Evolutionary conservation across 2,329 filamentous ascomycete genomes (phyloP), one percentile per base, ranked within the genome.

Genomic region (Metarhizium anisopliae): DNA sequence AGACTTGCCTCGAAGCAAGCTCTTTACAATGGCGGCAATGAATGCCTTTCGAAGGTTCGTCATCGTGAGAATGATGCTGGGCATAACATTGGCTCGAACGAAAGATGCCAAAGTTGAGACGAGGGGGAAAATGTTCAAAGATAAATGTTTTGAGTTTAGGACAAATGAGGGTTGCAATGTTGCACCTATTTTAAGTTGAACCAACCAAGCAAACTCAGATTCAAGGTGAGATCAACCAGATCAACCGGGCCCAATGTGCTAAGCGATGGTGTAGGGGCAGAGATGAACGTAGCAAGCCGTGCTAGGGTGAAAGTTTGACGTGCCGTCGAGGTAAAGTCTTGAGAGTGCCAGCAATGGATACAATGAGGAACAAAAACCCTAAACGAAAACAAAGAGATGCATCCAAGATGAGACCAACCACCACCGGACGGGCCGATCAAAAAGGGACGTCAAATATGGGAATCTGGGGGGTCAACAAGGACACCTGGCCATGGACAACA

Each of bases 1-100:
- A 52, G 81, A 81, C 70, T 80, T 84, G 62, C 82, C 82, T 53
- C 77, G 75, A 52, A 83, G 70, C 55, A 85, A 73, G 62, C 79
- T 81, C 71, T 77, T 82, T 66, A 84, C 63, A 54, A 79, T 69
- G 58, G 79, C 81, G 60, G 79, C 73, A 58, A 81, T 63, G 63
- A 85, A 70, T 51, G 75, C 74, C 68, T 77, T 78, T 61, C 75
- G 79, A 62, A 85, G 70, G 52, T 74, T 75, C 66, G 77, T 72
- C 81, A 85, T 85, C 67, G 77, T 74, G 74, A 73, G 73, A 76
- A 74, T 71, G 75, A 82, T 70, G 63, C 76, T 70, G 71, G 72
- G 75, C 76, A 77, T 74, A 69, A 70, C 68, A 74, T 66, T 58
- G 59, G 60, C 56, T 55, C 57, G 58, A 58, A 54, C 52, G 55